Evolutionary conservation across 495 filamentous ascomycete genomes (phyloP).

Genomic region (Penicillium arizonense): DNA sequence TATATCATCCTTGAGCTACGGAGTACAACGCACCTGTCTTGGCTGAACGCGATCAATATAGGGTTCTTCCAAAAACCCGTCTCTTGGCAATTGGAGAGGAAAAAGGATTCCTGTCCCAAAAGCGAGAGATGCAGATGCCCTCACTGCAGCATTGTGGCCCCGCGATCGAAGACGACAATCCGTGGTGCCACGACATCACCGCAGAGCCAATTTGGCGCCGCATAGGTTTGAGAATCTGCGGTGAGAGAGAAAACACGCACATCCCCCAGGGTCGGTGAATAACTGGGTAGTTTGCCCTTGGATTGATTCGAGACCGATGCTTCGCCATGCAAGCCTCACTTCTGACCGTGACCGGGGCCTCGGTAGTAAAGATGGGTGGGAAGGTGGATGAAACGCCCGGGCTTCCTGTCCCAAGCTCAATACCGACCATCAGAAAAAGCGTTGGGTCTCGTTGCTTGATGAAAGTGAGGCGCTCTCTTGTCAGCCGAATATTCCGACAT

Average conservation of each 20-base stretch:
- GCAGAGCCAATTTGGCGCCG: constrained; percentile 30
- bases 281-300: background rate
- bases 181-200: constrained; percentile 45
- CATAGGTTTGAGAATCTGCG: constrained; percentile 9
- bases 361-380: background rate
- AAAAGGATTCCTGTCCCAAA: constrained; percentile 9
- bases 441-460: constrained; percentile 35
- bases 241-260: constrained; percentile 2
- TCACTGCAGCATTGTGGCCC: constrained; percentile 22
- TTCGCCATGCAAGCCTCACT: constrained; percentile 25
- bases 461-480: constrained; percentile 41
- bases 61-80: background rate
- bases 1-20: no score
- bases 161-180: constrained; percentile 12
- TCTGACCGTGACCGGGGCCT: constrained; percentile 9
- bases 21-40: no score
- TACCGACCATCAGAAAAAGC: constrained; percentile 20
- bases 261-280: no score
- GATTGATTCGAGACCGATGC: constrained; percentile 14
- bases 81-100: constrained; percentile 1
- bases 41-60: no score
- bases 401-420: constrained; percentile 3
- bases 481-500: constrained; percentile 19
- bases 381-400: background rate
- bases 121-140: constrained; percentile 19